Conservation (phyloP, 129 eudicot genomes). For the Tanacetum coccineum region DNA sequence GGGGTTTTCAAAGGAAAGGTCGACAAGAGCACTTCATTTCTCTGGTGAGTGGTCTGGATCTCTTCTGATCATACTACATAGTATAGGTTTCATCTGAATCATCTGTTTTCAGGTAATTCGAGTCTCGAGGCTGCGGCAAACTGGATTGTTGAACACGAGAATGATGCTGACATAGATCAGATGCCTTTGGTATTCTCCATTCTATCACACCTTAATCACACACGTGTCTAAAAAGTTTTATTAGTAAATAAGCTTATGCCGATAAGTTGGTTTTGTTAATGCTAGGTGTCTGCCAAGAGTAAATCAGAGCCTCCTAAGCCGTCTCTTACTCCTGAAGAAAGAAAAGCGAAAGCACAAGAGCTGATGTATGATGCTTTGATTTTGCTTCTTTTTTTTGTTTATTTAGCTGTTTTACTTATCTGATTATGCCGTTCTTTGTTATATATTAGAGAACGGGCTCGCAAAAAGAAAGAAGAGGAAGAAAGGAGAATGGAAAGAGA, state of each 20-base stretch:
- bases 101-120: constrained; percentile 55
- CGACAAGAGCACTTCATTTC: constrained; percentile 85
- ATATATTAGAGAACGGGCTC: constrained; percentile 69
- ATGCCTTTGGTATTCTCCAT: constrained; percentile 64
- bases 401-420: neutral
- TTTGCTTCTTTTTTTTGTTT: neutral
- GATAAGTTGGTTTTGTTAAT: neutral
- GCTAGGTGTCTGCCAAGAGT: constrained; percentile 60
- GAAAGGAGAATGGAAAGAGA: constrained; percentile 92
- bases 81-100: constrained; percentile 12
- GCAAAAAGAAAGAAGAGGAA: constrained; percentile 88
- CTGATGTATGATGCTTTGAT: constrained; percentile 40
- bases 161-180: constrained; percentile 80
- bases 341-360: constrained; percentile 68
- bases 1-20: constrained; percentile 81
- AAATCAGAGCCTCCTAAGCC: constrained; percentile 67
- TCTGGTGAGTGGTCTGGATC: constrained; percentile 50
- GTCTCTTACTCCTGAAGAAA: constrained; percentile 77
- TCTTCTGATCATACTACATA: neutral
- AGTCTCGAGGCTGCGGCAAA: constrained; percentile 81
- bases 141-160: constrained; percentile 92
- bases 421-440: neutral
- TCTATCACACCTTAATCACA: constrained; percentile 10
- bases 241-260: too few species aligned
- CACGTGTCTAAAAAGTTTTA: neutral